Conservation (phyloP, 371 early-diverging fungal genomes). For the Rhizomucor pusillus region DNA sequence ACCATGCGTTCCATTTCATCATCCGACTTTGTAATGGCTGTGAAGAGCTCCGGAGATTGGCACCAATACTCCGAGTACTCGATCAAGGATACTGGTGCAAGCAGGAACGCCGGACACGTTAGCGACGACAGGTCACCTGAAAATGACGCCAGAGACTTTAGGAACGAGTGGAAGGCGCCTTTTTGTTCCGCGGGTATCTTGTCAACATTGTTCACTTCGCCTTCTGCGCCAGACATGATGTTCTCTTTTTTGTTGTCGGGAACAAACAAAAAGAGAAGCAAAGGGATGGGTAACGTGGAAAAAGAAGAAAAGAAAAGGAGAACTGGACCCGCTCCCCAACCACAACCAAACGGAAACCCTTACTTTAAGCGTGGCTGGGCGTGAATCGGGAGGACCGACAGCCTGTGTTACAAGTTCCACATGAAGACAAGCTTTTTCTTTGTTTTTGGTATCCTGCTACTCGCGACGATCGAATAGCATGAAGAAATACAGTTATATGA, state of each 20-base stretch:
- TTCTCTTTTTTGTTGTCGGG: background rate
- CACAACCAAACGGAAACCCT: too few relatives aligned
- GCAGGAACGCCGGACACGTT: constrained; percentile 73
- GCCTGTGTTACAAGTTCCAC: too few relatives aligned
- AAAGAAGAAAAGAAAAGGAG: background rate
- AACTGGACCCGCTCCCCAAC: too few relatives aligned
- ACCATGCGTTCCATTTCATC: constrained; percentile 67
- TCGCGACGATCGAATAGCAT: too few relatives aligned
- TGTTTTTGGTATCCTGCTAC: too few relatives aligned
- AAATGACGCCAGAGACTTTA: constrained; percentile 68
- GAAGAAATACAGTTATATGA: too few relatives aligned
- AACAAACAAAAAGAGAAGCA: constrained; percentile 3
- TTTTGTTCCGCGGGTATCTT: constrained; percentile 63
- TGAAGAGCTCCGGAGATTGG: constrained; percentile 71
- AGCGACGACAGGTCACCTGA: constrained; percentile 75
- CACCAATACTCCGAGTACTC: constrained; percentile 80
- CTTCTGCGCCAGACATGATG: constrained; percentile 14
- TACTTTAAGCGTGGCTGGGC: too few relatives aligned
- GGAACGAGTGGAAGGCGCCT: constrained; percentile 64
- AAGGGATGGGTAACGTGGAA: too few relatives aligned
- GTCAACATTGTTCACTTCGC: constrained; percentile 44
- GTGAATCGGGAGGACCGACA: too few relatives aligned
- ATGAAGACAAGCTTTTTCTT: too few relatives aligned
- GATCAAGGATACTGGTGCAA: constrained; percentile 68
- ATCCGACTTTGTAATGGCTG: constrained; percentile 58